phyloP scores from a whole-genome alignment of 2,329 filamentous ascomycete genomes.

The Dothidotthia symphoricarpi region DNA sequence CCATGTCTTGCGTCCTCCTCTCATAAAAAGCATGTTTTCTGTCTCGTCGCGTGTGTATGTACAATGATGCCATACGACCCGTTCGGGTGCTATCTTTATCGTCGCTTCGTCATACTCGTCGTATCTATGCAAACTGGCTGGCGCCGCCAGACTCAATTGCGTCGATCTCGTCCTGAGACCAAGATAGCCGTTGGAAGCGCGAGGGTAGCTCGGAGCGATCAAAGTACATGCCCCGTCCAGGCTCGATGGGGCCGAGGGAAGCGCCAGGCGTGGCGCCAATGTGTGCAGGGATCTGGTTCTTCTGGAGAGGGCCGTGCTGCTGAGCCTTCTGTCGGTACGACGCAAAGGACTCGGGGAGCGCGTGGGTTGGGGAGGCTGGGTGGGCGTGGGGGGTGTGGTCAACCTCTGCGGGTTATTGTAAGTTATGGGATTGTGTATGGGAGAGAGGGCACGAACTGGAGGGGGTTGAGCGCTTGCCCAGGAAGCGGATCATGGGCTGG shows the following conservation, averaged over 20 bases:
- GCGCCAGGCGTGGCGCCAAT: slow-evolving; percentile 65
- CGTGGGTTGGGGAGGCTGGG: slow-evolving; percentile 66
- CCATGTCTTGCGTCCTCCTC: too few relatives aligned
- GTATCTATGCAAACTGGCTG: slow-evolving; percentile 54
- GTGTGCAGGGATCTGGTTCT: slow-evolving; percentile 27
- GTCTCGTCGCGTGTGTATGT: slow-evolving; percentile 21
- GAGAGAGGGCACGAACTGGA: slow-evolving; percentile 38
- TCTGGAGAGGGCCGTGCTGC: slow-evolving; percentile 69
- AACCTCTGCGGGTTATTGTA: slow-evolving; percentile 53
- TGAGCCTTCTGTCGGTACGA: slow-evolving; percentile 75
- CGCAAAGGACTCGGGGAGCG: slow-evolving; percentile 69
- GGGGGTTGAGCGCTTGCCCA: slow-evolving; percentile 50
- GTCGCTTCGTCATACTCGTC: slow-evolving; percentile 9
- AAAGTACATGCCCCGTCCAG: slow-evolving; percentile 75
- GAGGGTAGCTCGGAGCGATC: slow-evolving; percentile 84
- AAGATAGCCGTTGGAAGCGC: slow-evolving; percentile 74
- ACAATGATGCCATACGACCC: slow-evolving; percentile 15
- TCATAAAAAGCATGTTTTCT: slow-evolving; percentile 8
- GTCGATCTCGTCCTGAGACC: slow-evolving; percentile 84
- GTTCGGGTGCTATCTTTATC: slow-evolving; percentile 12
- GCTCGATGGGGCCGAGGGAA: slow-evolving; percentile 68
- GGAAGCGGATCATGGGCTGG: slow-evolving; percentile 53
- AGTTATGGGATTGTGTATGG: slow-evolving; percentile 5
- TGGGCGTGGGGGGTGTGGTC: slow-evolving; percentile 73
- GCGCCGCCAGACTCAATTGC: slow-evolving; percentile 93